phyloP scores from a whole-genome alignment of 352 stramenopile species.

The Phytopythium delawarense region DNA sequence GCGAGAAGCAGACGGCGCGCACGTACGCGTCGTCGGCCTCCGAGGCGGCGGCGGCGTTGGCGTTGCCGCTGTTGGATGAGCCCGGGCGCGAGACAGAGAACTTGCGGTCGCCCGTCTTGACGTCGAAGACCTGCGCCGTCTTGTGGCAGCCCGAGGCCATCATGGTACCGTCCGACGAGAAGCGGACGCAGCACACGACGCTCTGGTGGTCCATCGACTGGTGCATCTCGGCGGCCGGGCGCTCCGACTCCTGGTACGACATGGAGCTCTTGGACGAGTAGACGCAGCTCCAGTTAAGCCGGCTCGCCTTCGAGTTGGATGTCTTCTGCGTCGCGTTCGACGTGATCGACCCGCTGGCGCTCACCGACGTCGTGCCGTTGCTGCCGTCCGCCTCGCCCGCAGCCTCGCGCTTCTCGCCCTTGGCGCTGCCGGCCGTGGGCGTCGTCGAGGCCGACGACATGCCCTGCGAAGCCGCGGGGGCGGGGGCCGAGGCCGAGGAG shows the following conservation, averaged over 20 bases:
- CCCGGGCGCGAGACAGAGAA: conserved; percentile 72
- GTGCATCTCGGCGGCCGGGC: conserved; percentile 79
- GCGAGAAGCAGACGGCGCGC: conserved; percentile 81
- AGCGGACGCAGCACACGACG: conserved; percentile 84
- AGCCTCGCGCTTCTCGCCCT: conserved; percentile 13
- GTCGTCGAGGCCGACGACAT: conserved; percentile 27
- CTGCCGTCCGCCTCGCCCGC: conserved; percentile 12
- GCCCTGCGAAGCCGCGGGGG: conserved; percentile 11
- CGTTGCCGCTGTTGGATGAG: conserved; percentile 32
- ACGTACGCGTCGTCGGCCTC: conserved; percentile 82
- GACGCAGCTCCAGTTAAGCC: conserved; percentile 82
- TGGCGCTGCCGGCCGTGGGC: conserved; percentile 9
- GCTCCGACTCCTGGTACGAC: conserved; percentile 73
- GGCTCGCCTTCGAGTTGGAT: conserved; percentile 75
- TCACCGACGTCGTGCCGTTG: conserved; percentile 12
- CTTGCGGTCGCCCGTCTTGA: conserved; percentile 80
- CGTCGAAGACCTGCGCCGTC: conserved; percentile 83
- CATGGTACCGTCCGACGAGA: conserved; percentile 81
- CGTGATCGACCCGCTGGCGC: conserved; percentile 20
- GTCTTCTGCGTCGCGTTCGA: conserved; percentile 69
- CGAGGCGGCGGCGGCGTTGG: conserved; percentile 38
- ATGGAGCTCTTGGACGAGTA: conserved; percentile 72
- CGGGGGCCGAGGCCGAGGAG: conserved; percentile 8
- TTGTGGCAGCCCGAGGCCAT: conserved; percentile 86
- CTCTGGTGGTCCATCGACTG: conserved; percentile 89